Percentiles rank a stretch among this genome's conserved stretches.
Evolutionary conservation across 176 grass and related monocot species (phyloP).

Genomic region (Paspalum vaginatum): DNA sequence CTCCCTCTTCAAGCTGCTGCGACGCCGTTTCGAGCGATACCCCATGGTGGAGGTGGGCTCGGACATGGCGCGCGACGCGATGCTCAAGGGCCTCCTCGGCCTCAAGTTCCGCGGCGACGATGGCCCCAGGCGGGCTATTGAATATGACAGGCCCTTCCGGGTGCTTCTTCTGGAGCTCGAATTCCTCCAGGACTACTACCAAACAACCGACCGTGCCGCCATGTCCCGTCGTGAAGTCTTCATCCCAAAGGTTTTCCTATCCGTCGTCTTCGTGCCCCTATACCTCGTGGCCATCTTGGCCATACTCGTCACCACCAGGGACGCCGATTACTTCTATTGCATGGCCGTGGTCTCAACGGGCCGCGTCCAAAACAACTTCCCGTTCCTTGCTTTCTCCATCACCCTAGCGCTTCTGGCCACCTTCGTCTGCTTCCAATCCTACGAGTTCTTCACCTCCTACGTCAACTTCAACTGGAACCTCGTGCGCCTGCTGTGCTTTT

Average conservation of each 20-base stretch:
- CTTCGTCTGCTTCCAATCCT: neutral
- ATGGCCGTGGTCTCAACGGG: neutral
- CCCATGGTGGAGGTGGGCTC: slow-evolving; percentile 28
- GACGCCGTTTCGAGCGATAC: too few species aligned
- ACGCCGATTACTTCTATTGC: neutral
- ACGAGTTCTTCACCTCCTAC: neutral
- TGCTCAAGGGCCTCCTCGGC: neutral
- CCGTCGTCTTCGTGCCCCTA: neutral
- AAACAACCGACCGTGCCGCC: neutral
- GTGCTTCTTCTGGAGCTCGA: slow-evolving; percentile 18
- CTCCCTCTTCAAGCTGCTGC: slow-evolving; percentile 33
- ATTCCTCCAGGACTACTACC: slow-evolving; percentile 26
- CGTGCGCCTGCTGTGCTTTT: slow-evolving; percentile 4
- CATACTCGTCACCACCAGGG: neutral
- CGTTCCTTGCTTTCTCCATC: neutral
- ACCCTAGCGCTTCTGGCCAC: neutral
- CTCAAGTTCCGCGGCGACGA: neutral
- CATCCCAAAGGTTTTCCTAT: neutral
- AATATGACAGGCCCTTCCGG: neutral
- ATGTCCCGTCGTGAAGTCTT: neutral
- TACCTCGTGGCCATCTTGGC: neutral
- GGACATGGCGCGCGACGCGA: neutral
- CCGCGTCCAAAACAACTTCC: neutral
- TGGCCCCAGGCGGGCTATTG: too few species aligned
- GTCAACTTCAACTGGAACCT: neutral